Conservation (phyloP, 2,329 filamentous ascomycete genomes). For the Teratosphaeria gauchensis region DNA sequence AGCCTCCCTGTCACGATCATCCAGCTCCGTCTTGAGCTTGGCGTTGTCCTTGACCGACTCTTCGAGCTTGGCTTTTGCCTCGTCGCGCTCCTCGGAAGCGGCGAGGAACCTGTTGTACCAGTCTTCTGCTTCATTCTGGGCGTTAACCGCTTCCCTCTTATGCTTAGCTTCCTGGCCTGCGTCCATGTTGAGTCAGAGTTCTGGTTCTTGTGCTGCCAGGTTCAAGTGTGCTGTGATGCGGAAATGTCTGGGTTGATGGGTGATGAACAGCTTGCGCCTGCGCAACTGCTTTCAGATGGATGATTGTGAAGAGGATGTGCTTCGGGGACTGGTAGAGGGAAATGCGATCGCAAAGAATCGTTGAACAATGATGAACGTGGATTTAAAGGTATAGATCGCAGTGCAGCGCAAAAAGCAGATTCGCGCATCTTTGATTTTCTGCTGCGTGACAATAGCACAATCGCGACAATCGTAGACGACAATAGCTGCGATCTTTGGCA, state of each 20-base stretch:
- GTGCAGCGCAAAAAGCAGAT: neutral
- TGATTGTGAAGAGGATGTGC: neutral
- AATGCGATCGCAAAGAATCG: neutral
- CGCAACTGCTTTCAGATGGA: neutral
- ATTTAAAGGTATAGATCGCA: neutral
- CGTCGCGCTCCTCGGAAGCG: neutral
- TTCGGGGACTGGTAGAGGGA: neutral
- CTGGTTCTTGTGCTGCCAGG: neutral
- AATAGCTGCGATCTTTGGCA: neutral
- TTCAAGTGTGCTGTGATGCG: neutral
- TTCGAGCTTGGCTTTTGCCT: neutral
- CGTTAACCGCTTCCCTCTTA: neutral
- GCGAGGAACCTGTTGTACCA: neutral
- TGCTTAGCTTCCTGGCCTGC: neutral
- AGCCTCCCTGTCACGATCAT: neutral
- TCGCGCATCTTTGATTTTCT: neutral
- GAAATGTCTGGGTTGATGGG: neutral
- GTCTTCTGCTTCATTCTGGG: neutral
- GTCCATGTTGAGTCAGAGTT: neutral
- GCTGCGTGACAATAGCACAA: neutral
- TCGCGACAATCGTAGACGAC: neutral
- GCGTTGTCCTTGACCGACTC: neutral
- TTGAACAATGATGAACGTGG: neutral
- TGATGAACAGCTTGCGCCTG: neutral
- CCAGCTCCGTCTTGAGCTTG: neutral